Evolutionary conservation across 2,329 filamentous ascomycete species (phyloP).

Genomic region (Pseudonectria foliicola): DNA sequence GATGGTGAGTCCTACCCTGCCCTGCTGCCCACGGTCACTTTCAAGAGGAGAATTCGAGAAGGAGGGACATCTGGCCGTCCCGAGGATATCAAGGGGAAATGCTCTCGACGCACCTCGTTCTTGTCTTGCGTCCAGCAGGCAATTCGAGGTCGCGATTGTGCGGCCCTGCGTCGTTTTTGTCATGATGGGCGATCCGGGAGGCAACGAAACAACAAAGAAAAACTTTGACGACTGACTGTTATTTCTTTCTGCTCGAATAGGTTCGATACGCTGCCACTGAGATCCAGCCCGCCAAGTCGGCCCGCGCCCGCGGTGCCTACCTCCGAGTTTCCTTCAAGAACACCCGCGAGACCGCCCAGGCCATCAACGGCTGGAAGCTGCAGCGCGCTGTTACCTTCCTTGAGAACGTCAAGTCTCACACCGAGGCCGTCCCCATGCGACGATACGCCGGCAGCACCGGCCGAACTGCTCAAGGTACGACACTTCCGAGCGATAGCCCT

Average conservation of each 20-base stretch:
- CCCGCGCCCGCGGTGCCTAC: slow-evolving; percentile 96
- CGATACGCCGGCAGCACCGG: slow-evolving; percentile 94
- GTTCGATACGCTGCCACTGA: slow-evolving; percentile 94
- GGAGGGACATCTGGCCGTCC: no score
- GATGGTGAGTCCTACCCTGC: slow-evolving; percentile 43
- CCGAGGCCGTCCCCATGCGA: slow-evolving; percentile 97
- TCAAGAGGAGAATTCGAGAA: slow-evolving; percentile 14
- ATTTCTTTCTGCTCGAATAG: slow-evolving; percentile 35
- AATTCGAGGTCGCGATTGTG: slow-evolving; percentile 1
- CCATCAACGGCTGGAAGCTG: slow-evolving; percentile 99
- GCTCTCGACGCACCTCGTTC: no score
- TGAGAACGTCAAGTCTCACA: slow-evolving; percentile 95
- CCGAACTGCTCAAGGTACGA: slow-evolving; percentile 95
- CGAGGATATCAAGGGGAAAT: no score
- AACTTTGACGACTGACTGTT: slow-evolving; percentile 18
- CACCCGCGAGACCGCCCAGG: slow-evolving; percentile 98
- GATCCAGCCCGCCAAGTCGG: slow-evolving; percentile 85
- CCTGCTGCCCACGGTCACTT: slow-evolving; percentile 14
- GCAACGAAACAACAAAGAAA: background rate
- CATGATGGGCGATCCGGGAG: background rate
- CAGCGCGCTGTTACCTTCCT: slow-evolving; percentile 93
- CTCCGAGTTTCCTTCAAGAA: slow-evolving; percentile 99
- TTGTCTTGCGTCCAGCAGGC: no score
- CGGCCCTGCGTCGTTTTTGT: slow-evolving; percentile 2
- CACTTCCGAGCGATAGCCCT: background rate